Conservation (phyloP, 345 rosid species). For the Streptanthus diversifolius region DNA sequence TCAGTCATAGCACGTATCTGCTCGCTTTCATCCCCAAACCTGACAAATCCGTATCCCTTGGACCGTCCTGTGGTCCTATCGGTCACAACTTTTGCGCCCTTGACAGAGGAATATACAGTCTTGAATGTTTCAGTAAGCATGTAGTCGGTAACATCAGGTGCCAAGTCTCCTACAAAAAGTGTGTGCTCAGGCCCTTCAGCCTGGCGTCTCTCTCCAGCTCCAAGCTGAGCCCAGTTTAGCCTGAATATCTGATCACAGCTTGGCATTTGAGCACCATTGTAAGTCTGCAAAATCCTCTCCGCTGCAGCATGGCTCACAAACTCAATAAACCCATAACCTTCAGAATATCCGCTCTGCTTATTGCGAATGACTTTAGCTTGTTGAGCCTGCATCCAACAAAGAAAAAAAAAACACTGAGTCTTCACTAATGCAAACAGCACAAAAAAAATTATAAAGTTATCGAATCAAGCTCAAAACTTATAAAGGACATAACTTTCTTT, state of each 20-base stretch:
- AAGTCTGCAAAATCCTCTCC: constrained; percentile 72
- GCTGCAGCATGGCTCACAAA: constrained; percentile 64
- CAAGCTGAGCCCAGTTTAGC: constrained; percentile 87
- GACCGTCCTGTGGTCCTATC: constrained; percentile 91
- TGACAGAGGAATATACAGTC: constrained; percentile 56
- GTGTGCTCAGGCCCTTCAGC: constrained; percentile 84
- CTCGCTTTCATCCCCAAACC: constrained; percentile 79
- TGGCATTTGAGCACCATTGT: constrained; percentile 81
- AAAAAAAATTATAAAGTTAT: not conserved
- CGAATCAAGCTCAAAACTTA: not conserved
- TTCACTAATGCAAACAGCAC: not conserved
- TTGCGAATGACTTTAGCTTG: constrained; percentile 88
- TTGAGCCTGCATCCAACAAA: constrained; percentile 38
- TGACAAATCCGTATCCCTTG: constrained; percentile 96
- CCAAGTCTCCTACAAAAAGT: constrained; percentile 87
- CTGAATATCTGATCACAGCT: constrained; percentile 69
- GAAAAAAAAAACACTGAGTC: not conserved
- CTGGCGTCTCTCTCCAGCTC: constrained; percentile 84
- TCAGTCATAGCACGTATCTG: constrained; percentile 86
- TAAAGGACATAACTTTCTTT: not conserved
- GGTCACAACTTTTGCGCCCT: constrained; percentile 88
- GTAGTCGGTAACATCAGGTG: constrained; percentile 84
- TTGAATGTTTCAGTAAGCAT: constrained; percentile 73
- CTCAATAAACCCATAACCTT: constrained; percentile 93
- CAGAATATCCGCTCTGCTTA: constrained; percentile 61